Percentiles rank a stretch among this genome's conserved stretches.
phyloP scores from a whole-genome alignment of 805 yeast genomes.

The Candida lessepsii region DNA sequence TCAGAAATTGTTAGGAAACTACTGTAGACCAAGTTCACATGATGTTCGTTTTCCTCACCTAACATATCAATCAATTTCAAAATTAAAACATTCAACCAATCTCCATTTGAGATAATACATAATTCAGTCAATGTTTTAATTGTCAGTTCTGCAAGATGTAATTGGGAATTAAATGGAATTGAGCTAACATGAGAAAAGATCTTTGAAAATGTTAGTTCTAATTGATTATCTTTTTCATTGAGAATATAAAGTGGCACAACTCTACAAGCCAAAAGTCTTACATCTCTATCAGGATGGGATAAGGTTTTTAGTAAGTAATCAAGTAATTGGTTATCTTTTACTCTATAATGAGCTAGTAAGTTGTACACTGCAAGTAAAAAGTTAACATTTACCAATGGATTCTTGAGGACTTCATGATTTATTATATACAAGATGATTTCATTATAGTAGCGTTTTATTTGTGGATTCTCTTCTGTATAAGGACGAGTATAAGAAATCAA shows the following conservation, averaged over 20 bases:
- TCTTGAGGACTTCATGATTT: constrained; percentile 5
- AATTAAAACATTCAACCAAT: constrained; percentile 62
- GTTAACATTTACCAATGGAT: constrained; percentile 36
- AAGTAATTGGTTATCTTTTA: constrained; percentile 8
- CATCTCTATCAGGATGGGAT: constrained; percentile 46
- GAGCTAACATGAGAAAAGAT: constrained; percentile 41
- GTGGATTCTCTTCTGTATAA: constrained; percentile 20
- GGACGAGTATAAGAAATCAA: constrained; percentile 23
- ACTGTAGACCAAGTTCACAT: constrained; percentile 66
- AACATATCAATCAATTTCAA: constrained; percentile 64
- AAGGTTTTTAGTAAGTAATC: constrained; percentile 31
- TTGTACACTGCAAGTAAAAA: constrained; percentile 48
- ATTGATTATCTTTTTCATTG: constrained; percentile 33
- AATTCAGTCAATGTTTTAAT: constrained; percentile 63
- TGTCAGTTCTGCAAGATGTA: constrained; percentile 56
- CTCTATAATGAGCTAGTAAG: constrained; percentile 52
- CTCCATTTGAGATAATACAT: constrained; percentile 62
- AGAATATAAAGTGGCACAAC: constrained; percentile 54
- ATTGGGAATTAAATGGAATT: constrained; percentile 32
- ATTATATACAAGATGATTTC: constrained; percentile 21
- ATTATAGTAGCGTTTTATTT: constrained; percentile 24
- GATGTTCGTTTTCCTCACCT: constrained; percentile 63
- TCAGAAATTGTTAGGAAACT: constrained; percentile 58
- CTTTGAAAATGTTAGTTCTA: constrained; percentile 40
- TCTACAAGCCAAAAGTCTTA: constrained; percentile 52